These are phyloP conservation scores for Gossypium bickii DNA, from an alignment of 345 rosid species.

Conservation along the genomic window DNA sequence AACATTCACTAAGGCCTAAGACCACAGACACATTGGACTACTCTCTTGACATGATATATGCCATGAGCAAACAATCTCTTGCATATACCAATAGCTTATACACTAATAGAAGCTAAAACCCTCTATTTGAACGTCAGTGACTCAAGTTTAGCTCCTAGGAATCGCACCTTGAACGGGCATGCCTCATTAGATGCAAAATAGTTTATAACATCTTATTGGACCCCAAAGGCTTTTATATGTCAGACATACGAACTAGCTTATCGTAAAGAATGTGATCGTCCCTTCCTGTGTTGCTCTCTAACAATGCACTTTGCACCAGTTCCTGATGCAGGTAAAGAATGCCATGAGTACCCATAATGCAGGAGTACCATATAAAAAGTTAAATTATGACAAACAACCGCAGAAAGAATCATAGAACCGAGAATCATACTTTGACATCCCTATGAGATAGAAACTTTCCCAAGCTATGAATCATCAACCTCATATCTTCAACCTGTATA, in stretches of 20 bases:
- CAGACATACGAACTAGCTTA: conserved; percentile 62
- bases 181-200: background rate
- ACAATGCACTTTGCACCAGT: conserved; percentile 79
- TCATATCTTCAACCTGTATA: conserved; percentile 88
- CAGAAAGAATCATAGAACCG: conserved; percentile 46
- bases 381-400: conserved; percentile 26
- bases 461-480: conserved; percentile 78
- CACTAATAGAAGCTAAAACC: background rate
- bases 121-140: background rate
- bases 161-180: background rate
- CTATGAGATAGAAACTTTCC: conserved; percentile 79
- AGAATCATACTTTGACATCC: conserved; percentile 70
- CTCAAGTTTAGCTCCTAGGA: background rate
- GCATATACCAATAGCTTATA: background rate
- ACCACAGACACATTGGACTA: background rate
- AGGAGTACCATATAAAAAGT: background rate
- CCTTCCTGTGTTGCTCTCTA: conserved; percentile 94
- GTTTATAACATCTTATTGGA: background rate
- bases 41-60: background rate
- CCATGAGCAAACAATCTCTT: background rate
- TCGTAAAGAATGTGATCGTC: conserved; percentile 82
- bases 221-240: conserved; percentile 16
- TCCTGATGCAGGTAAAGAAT: conserved; percentile 47
- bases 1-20: background rate
- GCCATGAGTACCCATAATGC: background rate